Base-by-base conservation (phyloP, 495 filamentous ascomycete genomes). In the Rhypophila decipiens region DNA sequence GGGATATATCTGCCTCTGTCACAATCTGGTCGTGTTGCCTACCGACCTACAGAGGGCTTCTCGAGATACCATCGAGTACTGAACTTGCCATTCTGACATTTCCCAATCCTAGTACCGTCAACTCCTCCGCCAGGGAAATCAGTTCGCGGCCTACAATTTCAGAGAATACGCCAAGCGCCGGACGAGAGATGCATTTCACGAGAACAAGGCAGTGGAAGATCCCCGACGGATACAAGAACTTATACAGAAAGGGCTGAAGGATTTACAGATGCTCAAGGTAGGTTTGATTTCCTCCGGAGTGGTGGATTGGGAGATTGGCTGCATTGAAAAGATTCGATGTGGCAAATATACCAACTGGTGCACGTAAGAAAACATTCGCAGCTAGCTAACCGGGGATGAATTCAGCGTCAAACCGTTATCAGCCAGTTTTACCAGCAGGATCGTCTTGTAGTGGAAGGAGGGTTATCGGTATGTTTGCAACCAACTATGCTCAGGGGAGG, bases 101-200 rank as follows among this genome's bases (percentile, higher is more conserved):
- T n/a, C n/a, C n/a, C n/a, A n/a, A n/a, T n/a, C n/a, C n/a, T 56
- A 96, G 89, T 96, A 94, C 71, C 91, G 94, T 39, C 90, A 90
- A 50, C 76, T 98, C 51, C 74, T 96, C 55, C 87, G 93, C 24
- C 85, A 90, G 67, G 82, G 87, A 15, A 76, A 79, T 42, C 86
- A 94, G 55, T 98, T 97, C 67, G 81, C 90, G 43, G 76, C 83
- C 51, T 98, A 96, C 76, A 97, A 96, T 67, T 98, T 96, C 76
- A 81, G 93, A 62, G 91, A 97, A 57, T 98, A 96, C 69, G 90
- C 94, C 23, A 87, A 80, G 63, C 83, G 94, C 47, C 79, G 93
- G 60, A 91, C 93, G 56, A 73, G 73, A 58, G 93, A 96, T 72
- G 80, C 87, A 9, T 98, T 98, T 64, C 78, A 86, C 47, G 90